These are phyloP conservation scores for Balamuthia mandrillaris DNA, from an alignment of 208 protist genomes.

Conservation along the genomic window DNA sequence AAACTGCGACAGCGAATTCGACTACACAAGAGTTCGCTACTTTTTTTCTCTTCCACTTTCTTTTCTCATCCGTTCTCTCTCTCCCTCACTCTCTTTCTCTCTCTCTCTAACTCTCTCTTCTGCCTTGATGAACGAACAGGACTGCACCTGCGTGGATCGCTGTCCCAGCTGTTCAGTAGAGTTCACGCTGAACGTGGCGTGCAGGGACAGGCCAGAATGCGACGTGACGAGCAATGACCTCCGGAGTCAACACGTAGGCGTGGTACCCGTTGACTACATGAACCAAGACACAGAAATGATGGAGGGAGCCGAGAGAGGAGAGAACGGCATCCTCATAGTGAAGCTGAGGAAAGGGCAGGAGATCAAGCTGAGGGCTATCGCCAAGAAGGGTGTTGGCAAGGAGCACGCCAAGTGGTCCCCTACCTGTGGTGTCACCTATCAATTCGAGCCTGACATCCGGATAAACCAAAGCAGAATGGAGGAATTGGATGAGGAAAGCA, in stretches of 20 bases:
- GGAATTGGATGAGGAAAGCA: slow-evolving; percentile 71
- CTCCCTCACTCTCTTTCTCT: background rate
- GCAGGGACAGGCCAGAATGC: slow-evolving; percentile 11
- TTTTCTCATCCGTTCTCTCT: background rate
- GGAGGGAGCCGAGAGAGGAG: background rate
- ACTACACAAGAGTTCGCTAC: slow-evolving; percentile 45
- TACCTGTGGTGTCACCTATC: slow-evolving; percentile 44
- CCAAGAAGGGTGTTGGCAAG: slow-evolving; percentile 86
- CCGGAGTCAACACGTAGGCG: background rate
- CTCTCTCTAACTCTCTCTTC: background rate
- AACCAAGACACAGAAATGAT: background rate
- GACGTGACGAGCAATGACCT: slow-evolving; percentile 1
- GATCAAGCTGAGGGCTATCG: slow-evolving; percentile 63
- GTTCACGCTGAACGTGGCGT: slow-evolving; percentile 65
- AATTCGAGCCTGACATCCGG: slow-evolving; percentile 54
- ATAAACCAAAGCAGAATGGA: slow-evolving; percentile 83
- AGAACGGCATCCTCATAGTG: slow-evolving; percentile 61
- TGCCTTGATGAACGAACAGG: too few species aligned
- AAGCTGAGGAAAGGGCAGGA: slow-evolving; percentile 68
- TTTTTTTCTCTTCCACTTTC: background rate
- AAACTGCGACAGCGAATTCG: slow-evolving; percentile 49
- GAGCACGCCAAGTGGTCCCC: slow-evolving; percentile 95
- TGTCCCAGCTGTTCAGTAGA: background rate
- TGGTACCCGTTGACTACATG: background rate
- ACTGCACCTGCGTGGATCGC: background rate